Evolutionary conservation across 768 basidiomycete genomes (phyloP).

Genomic region (Coprinopsis sp.): DNA sequence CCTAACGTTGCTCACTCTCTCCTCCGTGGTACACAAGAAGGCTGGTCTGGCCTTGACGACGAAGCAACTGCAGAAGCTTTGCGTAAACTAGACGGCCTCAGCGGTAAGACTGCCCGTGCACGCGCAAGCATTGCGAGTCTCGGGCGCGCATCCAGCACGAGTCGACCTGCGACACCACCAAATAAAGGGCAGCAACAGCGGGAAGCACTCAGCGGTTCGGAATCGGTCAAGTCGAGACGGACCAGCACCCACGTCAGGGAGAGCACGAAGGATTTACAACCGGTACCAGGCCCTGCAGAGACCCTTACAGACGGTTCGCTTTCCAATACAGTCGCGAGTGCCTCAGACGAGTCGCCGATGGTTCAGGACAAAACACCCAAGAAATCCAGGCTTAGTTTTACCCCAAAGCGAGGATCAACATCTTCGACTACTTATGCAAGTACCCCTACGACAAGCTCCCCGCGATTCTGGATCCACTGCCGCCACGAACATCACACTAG

Average conservation of each 20-base stretch:
- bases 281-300: constrained; percentile 27
- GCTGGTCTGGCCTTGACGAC: constrained; percentile 85
- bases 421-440: constrained; percentile 85
- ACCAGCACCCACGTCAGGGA: constrained; percentile 37
- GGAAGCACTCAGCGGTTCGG: constrained; percentile 58
- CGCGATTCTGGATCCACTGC: constrained; percentile 85
- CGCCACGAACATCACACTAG: constrained; percentile 72
- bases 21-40: constrained; percentile 82
- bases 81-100: constrained; percentile 87
- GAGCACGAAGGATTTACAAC: constrained; percentile 15
- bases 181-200: constrained; percentile 63
- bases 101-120: constrained; percentile 69
- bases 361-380: constrained; percentile 62
- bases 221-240: constrained; percentile 36
- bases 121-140: constrained; percentile 75
- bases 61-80: constrained; percentile 87
- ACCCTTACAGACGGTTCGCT: constrained; percentile 39
- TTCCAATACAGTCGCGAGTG: constrained; percentile 38
- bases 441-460: constrained; percentile 74
- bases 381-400: constrained; percentile 72
- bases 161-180: constrained; percentile 72
- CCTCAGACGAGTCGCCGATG: constrained; percentile 55
- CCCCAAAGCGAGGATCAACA: constrained; percentile 83
- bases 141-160: constrained; percentile 58
- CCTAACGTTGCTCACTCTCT: constrained; percentile 80